Percentiles rank a stretch among this genome's conserved stretches.
Evolutionary conservation across 192 early-diverging fungal genomes (phyloP).

Genomic region (Dissophora globulifera): DNA sequence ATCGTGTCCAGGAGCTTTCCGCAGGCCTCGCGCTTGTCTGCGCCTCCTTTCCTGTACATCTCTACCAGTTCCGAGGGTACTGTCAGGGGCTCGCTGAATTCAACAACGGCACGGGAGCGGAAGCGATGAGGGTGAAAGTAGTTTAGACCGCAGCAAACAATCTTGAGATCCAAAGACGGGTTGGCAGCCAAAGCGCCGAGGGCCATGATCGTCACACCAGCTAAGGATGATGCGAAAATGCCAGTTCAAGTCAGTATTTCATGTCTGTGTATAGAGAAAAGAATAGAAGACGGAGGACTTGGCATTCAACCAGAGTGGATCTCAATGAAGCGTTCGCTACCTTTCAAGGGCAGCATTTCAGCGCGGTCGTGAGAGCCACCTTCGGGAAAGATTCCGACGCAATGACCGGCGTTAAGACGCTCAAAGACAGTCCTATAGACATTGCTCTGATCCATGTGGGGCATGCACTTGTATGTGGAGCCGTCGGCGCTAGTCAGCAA

Average conservation of each 20-base stretch:
- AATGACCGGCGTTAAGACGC: slow-evolving; percentile 73
- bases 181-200: slow-evolving; percentile 90
- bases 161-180: slow-evolving; percentile 87
- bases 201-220: slow-evolving; percentile 86
- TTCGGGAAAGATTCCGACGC: slow-evolving; percentile 98
- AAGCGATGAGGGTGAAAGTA: slow-evolving; percentile 97
- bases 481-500: slow-evolving; percentile 68
- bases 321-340: no score
- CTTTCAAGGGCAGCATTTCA: slow-evolving; percentile 96
- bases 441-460: slow-evolving; percentile 89
- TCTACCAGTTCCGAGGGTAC: slow-evolving; percentile 83
- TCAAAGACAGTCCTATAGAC: slow-evolving; percentile 90
- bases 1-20: slow-evolving; percentile 82
- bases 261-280: neutral
- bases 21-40: slow-evolving; percentile 85
- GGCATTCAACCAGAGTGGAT: no score
- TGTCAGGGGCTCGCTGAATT: slow-evolving; percentile 93
- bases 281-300: neutral
- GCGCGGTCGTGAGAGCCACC: slow-evolving; percentile 98
- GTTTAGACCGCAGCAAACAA: slow-evolving; percentile 92
- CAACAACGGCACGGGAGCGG: slow-evolving; percentile 96
- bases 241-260: no score
- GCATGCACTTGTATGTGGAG: slow-evolving; percentile 71
- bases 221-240: no score
- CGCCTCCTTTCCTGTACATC: slow-evolving; percentile 85